A percentile compares a stretch with the other conserved stretches of the same genome.
phyloP scores from a whole-genome alignment of 257 asterid genomes.

The Sherardia arvensis region DNA sequence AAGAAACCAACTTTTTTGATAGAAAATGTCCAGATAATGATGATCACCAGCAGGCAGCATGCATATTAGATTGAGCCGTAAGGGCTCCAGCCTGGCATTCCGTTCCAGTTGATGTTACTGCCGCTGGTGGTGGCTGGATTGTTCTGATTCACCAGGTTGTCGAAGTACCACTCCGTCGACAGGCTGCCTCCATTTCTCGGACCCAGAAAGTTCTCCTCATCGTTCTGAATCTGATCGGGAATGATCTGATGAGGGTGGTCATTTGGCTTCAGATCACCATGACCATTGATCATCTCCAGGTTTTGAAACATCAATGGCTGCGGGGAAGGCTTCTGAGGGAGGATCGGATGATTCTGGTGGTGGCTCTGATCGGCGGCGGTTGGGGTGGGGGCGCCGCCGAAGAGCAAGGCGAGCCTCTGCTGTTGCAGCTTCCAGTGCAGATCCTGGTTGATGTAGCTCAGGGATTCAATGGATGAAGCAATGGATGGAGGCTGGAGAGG shows the following conservation, averaged over 20 bases:
- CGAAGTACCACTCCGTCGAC: slow-evolving; percentile 70
- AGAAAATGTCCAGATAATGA: not conserved
- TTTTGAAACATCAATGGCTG: slow-evolving; percentile 64
- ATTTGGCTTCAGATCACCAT: not conserved
- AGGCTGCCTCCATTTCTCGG: slow-evolving; percentile 30
- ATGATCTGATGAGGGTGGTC: not conserved
- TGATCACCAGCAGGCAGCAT: too few relatives aligned
- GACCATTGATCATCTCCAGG: slow-evolving; percentile 20
- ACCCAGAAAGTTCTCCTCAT: slow-evolving; percentile 3
- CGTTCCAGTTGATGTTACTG: slow-evolving; percentile 42
- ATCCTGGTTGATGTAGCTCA: slow-evolving; percentile 80
- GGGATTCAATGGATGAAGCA: slow-evolving; percentile 69
- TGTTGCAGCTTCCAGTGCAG: slow-evolving; percentile 84
- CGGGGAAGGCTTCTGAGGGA: slow-evolving; percentile 32
- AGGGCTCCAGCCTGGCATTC: slow-evolving; percentile 17
- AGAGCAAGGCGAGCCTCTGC: slow-evolving; percentile 62
- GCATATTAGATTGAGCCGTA: not conserved
- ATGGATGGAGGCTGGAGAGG: slow-evolving; percentile 18
- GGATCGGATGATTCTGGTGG: slow-evolving; percentile 5
- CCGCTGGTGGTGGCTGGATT: slow-evolving; percentile 18
- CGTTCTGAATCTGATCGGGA: slow-evolving; percentile 2
- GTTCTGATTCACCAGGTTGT: slow-evolving; percentile 26
- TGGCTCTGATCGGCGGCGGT: not conserved
- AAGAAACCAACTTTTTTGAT: not conserved
- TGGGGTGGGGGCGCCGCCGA: slow-evolving; percentile 12